These are phyloP conservation scores for Nothomitra cinnamomea DNA, from an alignment of 2,329 filamentous ascomycete genomes.

Conservation along the genomic window DNA sequence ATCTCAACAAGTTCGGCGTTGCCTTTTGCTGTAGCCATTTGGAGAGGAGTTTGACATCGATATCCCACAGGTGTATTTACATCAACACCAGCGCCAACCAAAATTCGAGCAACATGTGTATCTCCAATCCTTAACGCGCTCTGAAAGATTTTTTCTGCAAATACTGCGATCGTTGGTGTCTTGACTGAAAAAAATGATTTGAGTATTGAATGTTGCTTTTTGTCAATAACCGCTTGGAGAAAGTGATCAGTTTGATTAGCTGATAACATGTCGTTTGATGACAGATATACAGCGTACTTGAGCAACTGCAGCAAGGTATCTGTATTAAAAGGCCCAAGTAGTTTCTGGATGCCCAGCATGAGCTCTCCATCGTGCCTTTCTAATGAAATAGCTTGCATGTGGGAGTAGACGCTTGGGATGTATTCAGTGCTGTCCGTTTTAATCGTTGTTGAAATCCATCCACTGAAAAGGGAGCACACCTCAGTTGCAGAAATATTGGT, in stretches of 20 bases:
- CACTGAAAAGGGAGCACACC: not conserved
- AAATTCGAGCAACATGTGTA: conserved; percentile 8
- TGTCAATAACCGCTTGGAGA: conserved; percentile 7
- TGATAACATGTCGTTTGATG: conserved; percentile 11
- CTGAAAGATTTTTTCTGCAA: conserved; percentile 10
- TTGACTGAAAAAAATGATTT: conserved; percentile 9
- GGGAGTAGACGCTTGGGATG: not conserved
- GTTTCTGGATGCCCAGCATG: not conserved
- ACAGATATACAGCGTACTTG: conserved; percentile 9
- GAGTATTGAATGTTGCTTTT: conserved; percentile 3
- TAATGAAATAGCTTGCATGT: not conserved
- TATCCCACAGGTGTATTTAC: conserved; percentile 2
- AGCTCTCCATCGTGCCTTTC: not conserved
- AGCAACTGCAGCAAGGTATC: not conserved
- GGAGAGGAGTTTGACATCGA: conserved; percentile 6
- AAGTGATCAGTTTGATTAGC: conserved; percentile 6
- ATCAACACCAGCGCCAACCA: conserved; percentile 8
- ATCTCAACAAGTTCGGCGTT: conserved; percentile 11
- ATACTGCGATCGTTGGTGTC: conserved; percentile 10
- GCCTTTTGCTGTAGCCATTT: conserved; percentile 1
- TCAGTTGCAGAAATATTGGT: not conserved
- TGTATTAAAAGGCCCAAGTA: not conserved
- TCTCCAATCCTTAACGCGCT: conserved; percentile 11
- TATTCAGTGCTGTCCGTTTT: not conserved
- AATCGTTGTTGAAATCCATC: not conserved